phyloP scores from a whole-genome alignment of 1,284 basidiomycete genomes.

The Moesziomyces parantarcticus region DNA sequence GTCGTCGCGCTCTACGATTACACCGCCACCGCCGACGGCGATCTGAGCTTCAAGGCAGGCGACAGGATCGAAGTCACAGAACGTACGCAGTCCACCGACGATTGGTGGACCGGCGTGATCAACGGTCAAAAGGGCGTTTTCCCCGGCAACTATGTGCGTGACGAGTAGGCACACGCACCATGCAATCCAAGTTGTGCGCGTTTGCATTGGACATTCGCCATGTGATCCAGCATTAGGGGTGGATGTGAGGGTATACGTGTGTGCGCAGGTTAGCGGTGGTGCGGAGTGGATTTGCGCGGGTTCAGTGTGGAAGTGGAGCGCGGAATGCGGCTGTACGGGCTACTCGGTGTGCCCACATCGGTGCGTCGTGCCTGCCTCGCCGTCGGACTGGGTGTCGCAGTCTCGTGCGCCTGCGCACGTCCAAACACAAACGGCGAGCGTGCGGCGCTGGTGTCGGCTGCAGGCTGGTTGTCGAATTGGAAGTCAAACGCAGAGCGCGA shows the following conservation, averaged over 20 bases:
- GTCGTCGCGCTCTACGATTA: slow-evolving; percentile 97
- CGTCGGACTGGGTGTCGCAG: neutral
- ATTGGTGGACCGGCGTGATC: slow-evolving; percentile 97
- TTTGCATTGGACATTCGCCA: too few relatives aligned
- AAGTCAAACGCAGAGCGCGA: slow-evolving; percentile 29
- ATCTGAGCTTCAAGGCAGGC: slow-evolving; percentile 89
- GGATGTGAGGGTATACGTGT: neutral
- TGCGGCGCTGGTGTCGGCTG: too few relatives aligned
- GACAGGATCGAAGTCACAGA: slow-evolving; percentile 93
- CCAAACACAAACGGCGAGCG: slow-evolving; percentile 31
- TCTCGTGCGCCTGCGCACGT: neutral
- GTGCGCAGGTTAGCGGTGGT: slow-evolving; percentile 5
- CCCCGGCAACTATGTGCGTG: slow-evolving; percentile 74
- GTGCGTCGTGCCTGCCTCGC: too few relatives aligned
- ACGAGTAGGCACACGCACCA: slow-evolving; percentile 23
- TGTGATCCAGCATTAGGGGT: too few relatives aligned
- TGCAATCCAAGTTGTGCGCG: too few relatives aligned
- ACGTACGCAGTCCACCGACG: slow-evolving; percentile 83
- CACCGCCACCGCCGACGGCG: slow-evolving; percentile 80
- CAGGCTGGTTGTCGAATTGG: slow-evolving; percentile 1
- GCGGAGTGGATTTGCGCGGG: slow-evolving; percentile 12
- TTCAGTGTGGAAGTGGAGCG: slow-evolving; percentile 14
- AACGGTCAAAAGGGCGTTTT: slow-evolving; percentile 90
- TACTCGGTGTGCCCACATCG: neutral
- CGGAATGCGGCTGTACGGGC: slow-evolving; percentile 26